Conservation (phyloP, 805 yeast genomes). For the Saccharomyces mikatae region DNA sequence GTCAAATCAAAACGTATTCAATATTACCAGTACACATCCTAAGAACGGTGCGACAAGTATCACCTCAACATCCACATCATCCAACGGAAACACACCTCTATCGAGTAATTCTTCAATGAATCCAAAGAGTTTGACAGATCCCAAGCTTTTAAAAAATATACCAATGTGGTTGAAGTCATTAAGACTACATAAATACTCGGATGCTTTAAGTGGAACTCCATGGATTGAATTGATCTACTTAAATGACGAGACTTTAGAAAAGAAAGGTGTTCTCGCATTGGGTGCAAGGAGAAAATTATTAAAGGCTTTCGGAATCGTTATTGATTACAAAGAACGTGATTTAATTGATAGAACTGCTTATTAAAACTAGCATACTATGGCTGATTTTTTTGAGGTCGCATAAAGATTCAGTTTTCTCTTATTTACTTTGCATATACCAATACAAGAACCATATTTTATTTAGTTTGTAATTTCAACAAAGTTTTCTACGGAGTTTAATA, state of each 20-base stretch:
- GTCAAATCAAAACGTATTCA: not conserved
- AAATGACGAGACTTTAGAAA: conserved; percentile 60
- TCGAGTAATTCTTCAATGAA: conserved; percentile 31
- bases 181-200: conserved; percentile 90
- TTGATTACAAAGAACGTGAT: conserved; percentile 42
- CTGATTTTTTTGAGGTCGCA: not conserved
- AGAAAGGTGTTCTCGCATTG: conserved; percentile 80
- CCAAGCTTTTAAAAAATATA: conserved; percentile 58
- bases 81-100: conserved; percentile 32
- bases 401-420: not conserved
- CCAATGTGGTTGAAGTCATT: conserved; percentile 89
- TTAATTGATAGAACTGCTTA: conserved; percentile 26
- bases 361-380: not conserved
- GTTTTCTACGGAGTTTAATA: not conserved
- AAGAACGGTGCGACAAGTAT: not conserved
- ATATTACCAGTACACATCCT: not conserved
- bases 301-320: conserved; percentile 83
- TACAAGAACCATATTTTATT: not conserved
- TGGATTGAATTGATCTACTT: conserved; percentile 77
- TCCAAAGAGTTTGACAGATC: conserved; percentile 44
- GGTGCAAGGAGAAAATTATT: conserved; percentile 93
- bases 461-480: not conserved
- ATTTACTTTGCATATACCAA: not conserved
- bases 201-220: conserved; percentile 58
- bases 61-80: conserved; percentile 1